Evolutionary conservation across 2,329 filamentous ascomycete genomes (phyloP).

Genomic region (Plenodomus biglobosus): DNA sequence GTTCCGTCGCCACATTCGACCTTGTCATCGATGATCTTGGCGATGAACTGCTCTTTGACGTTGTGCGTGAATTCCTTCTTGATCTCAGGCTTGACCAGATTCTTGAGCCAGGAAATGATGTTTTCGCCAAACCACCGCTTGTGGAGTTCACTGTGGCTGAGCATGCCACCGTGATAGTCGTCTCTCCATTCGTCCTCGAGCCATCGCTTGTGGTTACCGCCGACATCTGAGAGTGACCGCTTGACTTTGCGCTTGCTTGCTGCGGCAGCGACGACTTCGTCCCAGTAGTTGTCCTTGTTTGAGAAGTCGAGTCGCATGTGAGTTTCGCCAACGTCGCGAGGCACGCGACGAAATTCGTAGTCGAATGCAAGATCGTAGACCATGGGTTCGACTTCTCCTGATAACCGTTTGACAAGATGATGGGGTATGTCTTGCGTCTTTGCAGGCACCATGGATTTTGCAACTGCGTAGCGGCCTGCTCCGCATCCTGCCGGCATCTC

Average conservation of each 20-base stretch:
- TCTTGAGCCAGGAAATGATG: constrained; percentile 26
- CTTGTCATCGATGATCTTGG: constrained; percentile 10
- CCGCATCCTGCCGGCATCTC: constrained; percentile 49
- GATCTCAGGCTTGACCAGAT: constrained; percentile 8
- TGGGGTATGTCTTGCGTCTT: constrained; percentile 23
- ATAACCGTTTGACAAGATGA: constrained; percentile 13
- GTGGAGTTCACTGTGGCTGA: constrained; percentile 35
- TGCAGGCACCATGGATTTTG: constrained; percentile 29
- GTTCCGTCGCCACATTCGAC: constrained; percentile 1
- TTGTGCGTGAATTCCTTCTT: constrained; percentile 9
- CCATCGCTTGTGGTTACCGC: constrained; percentile 41
- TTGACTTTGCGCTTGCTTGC: constrained; percentile 30
- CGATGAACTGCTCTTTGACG: constrained; percentile 7
- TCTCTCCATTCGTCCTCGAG: constrained; percentile 46
- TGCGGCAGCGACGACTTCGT: constrained; percentile 13
- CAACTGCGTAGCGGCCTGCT: constrained; percentile 47
- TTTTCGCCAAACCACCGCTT: constrained; percentile 43
- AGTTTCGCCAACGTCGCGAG: constrained; percentile 6
- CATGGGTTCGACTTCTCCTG: background rate
- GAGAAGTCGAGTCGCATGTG: constrained; percentile 15
- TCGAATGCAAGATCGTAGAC: constrained; percentile 17
- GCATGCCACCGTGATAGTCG: constrained; percentile 32
- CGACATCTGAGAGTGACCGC: constrained; percentile 31
- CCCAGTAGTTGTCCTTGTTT: constrained; percentile 14
- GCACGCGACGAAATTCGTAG: constrained; percentile 12